Evolutionary conservation across 768 basidiomycete genomes (phyloP), one percentile per base, ranked within the genome.

Genomic region (Tulasnella calospora): DNA sequence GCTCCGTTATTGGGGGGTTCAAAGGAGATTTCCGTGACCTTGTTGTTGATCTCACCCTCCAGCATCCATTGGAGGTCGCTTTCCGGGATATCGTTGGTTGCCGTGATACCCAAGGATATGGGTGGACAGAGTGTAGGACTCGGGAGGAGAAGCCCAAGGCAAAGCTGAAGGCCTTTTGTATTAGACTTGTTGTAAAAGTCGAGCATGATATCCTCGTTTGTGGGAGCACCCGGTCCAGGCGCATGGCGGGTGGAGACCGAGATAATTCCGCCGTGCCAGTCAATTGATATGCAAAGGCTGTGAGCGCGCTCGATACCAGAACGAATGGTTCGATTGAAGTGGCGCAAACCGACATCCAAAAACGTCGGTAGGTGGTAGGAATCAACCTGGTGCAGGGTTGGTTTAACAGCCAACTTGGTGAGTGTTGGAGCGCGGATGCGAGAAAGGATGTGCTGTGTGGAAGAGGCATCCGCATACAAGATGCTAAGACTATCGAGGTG

Each of bases 1-100:
- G 30, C 4, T 0, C 6, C 2, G 61, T 15, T 30, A 0, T 4
- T 0, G 2, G 21, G 5, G 3, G 27, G 1, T 35, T 13, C 3
- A 8, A 67, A 12, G 27, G 21, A 7, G 13, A 67, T 13, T 30
- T 67, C 61, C 30, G 33, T 67, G 30, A 67, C 61, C 61, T 9
- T 67, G 61, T 13, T 13, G 61, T 67, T 35, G 61, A 67, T 67
- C 30, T 17, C 61, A 27, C 15, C 10, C 23, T 19, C 61, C 15
- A 67, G 27, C 30, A 35, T 67, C 61, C 61, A 27, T 0, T 17
- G 13, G 21, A 67, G 27, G 27, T 67, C 61, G 30, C 33, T 35
- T 67, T 67, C 61, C 30, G 30, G 2, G 0, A 35, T 6, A 9
- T 67, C 12, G 55, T 15, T 19, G 12, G 17, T 0, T 17, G 4